Evolutionary conservation across 257 asterid genomes (phyloP).

Genomic region (Dorcoceras hygrometricum): DNA sequence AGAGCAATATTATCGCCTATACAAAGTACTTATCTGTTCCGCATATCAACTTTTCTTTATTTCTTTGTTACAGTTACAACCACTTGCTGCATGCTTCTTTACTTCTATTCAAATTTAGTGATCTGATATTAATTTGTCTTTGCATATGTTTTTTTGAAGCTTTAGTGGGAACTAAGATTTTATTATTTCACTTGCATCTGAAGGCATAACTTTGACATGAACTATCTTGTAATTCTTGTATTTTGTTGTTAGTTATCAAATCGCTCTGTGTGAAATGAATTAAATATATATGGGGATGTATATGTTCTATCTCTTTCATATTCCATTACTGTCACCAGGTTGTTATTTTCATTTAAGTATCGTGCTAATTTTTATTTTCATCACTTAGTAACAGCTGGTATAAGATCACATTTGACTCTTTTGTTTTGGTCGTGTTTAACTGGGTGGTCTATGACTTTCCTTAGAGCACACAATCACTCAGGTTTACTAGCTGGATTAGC

Average conservation of each 20-base stretch:
- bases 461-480: background rate
- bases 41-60: conserved; percentile 10
- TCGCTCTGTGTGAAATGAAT: background rate
- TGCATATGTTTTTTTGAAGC: background rate
- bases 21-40: conserved; percentile 53
- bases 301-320: background rate
- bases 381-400: background rate
- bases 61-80: background rate
- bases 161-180: background rate
- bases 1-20: conserved; percentile 83
- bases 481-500: background rate
- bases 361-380: background rate
- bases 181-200: background rate
- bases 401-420: background rate
- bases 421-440: background rate
- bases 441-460: background rate
- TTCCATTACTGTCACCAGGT: background rate
- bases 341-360: no score
- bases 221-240: background rate
- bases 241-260: background rate
- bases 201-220: background rate
- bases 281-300: background rate
- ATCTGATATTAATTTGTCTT: background rate
- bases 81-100: background rate
- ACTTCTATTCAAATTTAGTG: background rate